Evolutionary conservation across 495 filamentous ascomycete genomes (phyloP), one percentile per base, ranked within the genome.

Genomic region (Lophium mytilinum): DNA sequence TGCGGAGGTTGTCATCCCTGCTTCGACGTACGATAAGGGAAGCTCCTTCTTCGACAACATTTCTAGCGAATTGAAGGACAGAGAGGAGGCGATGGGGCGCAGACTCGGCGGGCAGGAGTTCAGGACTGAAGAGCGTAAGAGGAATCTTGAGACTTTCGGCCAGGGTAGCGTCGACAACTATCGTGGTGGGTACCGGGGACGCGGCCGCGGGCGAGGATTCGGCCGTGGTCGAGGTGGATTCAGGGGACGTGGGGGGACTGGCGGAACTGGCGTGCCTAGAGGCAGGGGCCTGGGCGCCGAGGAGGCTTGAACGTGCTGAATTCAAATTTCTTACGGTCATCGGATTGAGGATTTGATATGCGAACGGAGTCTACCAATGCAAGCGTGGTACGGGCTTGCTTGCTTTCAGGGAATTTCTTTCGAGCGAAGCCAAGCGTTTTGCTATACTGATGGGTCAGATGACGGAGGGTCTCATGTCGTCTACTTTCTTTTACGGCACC

Each of bases 131-230:
- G 93, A 99, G 69, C 85, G 90, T 61, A 90, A 86, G 72, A 88
- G 89, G 71, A 99, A 99, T 68, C 83, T 99, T 56, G 93, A 99
- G 73, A 99, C 93, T 0, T 99, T 99, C 63, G 93, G 93, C n/a
- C 89, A 95, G 71, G 90, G 92, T 42, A 96, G 89, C 62, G 92
- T 99, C 15, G 93, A 99, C 66, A 80, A 86, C 6, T 90, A 87
- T 64, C 82, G 88, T 12, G 85, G 87, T 53, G 86, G 83, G 53
- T 88, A 81, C 66, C 54, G 71, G 6, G 70, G 74, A 37, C 67
- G 75, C 9, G 73, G 75, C 7, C 71, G 81, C 37, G 73, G 63
- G 10, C 47, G 75, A 15, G 71, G 74, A 41, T 76, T 73, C 56
- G 61, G 72, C 33, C 70, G 78, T 46, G 83, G 85, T 49, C 84